These are phyloP conservation scores for Silene vulgaris DNA, from an alignment of 179 eudicot genomes.

Conservation along the genomic window DNA sequence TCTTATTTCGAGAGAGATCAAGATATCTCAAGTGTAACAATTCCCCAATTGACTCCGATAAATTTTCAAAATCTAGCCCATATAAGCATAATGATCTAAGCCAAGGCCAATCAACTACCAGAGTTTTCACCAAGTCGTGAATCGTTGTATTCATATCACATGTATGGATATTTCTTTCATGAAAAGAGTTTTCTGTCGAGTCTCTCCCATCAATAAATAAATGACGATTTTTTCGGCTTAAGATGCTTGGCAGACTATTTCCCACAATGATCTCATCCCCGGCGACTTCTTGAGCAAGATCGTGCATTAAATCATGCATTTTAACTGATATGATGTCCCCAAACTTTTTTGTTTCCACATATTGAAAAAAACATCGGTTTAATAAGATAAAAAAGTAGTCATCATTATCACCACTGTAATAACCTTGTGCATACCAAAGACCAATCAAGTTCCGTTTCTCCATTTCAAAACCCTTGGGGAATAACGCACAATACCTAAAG, in stretches of 20 bases:
- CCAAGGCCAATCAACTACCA: background rate
- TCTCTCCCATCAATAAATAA: background rate
- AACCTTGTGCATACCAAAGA: conserved; percentile 22
- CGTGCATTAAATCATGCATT: conserved; percentile 27
- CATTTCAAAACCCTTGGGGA: background rate
- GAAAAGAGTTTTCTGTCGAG: background rate
- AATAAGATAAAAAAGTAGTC: conserved; percentile 14
- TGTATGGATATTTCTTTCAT: background rate
- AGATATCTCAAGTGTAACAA: conserved; percentile 21
- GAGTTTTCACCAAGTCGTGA: background rate
- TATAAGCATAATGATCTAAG: conserved; percentile 13
- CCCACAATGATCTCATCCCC: background rate
- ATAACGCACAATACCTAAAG: conserved; percentile 13
- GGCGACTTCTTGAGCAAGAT: conserved; percentile 21
- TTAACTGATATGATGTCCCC: conserved; percentile 18
- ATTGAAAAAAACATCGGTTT: conserved; percentile 21
- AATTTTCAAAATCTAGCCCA: background rate
- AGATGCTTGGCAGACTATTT: background rate
- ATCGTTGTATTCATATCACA: background rate
- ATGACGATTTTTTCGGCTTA: background rate
- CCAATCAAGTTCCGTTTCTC: background rate
- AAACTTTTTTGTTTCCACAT: background rate
- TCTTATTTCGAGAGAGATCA: background rate
- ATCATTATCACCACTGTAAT: conserved; percentile 6
- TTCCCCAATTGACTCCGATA: conserved; percentile 11